phyloP scores from a whole-genome alignment of 2,329 filamentous ascomycete genomes.

The Emmonsiellopsis sp. region DNA sequence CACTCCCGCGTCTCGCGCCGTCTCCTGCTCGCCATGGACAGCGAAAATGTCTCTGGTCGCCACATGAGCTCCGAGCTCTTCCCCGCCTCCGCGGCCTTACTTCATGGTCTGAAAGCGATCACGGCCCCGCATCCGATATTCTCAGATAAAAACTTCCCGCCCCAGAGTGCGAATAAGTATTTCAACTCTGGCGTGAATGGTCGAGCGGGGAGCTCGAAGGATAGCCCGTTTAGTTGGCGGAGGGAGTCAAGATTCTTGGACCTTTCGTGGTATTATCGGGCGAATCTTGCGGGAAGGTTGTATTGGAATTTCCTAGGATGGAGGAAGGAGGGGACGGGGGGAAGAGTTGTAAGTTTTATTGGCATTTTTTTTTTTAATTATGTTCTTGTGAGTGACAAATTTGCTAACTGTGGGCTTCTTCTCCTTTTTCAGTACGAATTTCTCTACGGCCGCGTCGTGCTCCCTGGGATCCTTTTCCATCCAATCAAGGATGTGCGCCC shows the following conservation, averaged over 20 bases:
- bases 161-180: slow-evolving; percentile 18
- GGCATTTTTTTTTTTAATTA: background rate
- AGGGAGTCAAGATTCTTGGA: slow-evolving; percentile 24
- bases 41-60: slow-evolving; percentile 62
- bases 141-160: slow-evolving; percentile 62
- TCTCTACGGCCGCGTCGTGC: slow-evolving; percentile 16
- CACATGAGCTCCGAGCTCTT: slow-evolving; percentile 77
- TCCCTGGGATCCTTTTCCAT: slow-evolving; percentile 23
- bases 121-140: slow-evolving; percentile 71
- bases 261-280: slow-evolving; percentile 26
- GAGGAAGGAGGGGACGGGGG: slow-evolving; percentile 17
- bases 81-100: slow-evolving; percentile 60
- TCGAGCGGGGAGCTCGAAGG: slow-evolving; percentile 21
- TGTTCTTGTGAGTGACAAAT: background rate
- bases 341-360: slow-evolving; percentile 6
- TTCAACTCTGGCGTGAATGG: slow-evolving; percentile 25
- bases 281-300: slow-evolving; percentile 21
- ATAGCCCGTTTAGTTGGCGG: slow-evolving; percentile 25
- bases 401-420: background rate
- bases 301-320: slow-evolving; percentile 24
- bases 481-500: slow-evolving; percentile 20
- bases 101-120: slow-evolving; percentile 70
- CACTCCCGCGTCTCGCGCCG: slow-evolving; percentile 63
- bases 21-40: slow-evolving; percentile 66
- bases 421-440: slow-evolving; percentile 8